Evolutionary conservation across 2,329 filamentous ascomycete species (phyloP).

Genomic region (Venturia pyrina): DNA sequence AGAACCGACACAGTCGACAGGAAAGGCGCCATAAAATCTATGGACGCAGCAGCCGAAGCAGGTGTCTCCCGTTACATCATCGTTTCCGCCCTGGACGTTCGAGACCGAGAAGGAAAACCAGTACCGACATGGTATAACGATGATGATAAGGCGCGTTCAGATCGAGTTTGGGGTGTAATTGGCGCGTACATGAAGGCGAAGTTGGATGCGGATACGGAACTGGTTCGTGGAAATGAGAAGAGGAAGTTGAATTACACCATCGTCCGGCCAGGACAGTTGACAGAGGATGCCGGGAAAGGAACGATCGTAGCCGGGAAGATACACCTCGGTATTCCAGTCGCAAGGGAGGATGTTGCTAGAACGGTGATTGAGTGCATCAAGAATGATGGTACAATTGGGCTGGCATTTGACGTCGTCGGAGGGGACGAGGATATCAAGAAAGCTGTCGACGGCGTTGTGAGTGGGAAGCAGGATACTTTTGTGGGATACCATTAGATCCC

Average conservation of each 20-base stretch:
- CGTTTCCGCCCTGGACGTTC: conserved; percentile 50
- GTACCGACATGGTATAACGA: conserved; percentile 36
- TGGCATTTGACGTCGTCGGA: conserved; percentile 35
- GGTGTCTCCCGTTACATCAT: conserved; percentile 46
- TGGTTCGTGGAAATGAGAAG: conserved; percentile 29
- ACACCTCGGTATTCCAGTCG: conserved; percentile 30
- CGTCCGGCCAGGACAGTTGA: conserved; percentile 32
- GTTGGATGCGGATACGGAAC: conserved; percentile 30
- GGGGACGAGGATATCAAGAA: conserved; percentile 29
- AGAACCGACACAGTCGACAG: conserved; percentile 50
- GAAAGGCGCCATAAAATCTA: conserved; percentile 53
- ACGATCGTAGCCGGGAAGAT: conserved; percentile 34
- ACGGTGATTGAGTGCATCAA: conserved; percentile 46
- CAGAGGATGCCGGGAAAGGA: conserved; percentile 37
- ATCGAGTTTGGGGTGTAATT: conserved; percentile 30
- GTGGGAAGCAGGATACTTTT: conserved; percentile 26
- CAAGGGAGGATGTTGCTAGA: conserved; percentile 50
- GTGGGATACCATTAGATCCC: conserved; percentile 18
- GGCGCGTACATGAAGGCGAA: conserved; percentile 34
- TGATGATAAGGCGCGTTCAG: conserved; percentile 25
- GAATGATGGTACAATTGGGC: conserved; percentile 34
- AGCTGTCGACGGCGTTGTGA: conserved; percentile 30
- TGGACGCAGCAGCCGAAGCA: conserved; percentile 37
- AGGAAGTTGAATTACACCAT: conserved; percentile 37
- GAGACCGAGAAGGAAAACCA: conserved; percentile 31